A percentile compares a stretch with the other conserved stretches of the same genome.
These are phyloP conservation scores for Calonectria crousiana DNA, from an alignment of 2,329 filamentous ascomycete species.

Conservation along the genomic window DNA sequence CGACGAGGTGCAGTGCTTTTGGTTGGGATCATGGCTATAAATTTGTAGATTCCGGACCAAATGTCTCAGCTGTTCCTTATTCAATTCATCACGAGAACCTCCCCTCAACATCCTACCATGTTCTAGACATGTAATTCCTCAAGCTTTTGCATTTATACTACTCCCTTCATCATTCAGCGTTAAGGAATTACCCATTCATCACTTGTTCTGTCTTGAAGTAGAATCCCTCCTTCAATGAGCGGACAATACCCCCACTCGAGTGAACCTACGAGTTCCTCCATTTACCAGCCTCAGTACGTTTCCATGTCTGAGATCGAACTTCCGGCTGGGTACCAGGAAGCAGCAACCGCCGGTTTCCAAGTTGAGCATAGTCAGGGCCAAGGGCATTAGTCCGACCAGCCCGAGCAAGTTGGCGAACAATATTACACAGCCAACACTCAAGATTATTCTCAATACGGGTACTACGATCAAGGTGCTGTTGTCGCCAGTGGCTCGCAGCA, in stretches of 20 bases:
- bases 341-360: not conserved
- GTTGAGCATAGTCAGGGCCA: not conserved
- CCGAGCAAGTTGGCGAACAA: not conserved
- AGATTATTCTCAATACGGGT: not conserved
- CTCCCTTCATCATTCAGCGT: not conserved
- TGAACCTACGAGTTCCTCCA: not conserved
- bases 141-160: not conserved
- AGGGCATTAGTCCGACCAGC: constrained; percentile 12
- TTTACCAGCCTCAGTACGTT: not conserved
- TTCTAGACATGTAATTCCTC: not conserved
- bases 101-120: too few relatives aligned
- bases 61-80: not conserved
- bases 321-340: not conserved
- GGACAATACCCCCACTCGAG: not conserved
- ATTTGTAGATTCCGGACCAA: not conserved
- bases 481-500: not conserved
- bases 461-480: not conserved
- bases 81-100: not conserved
- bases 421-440: not conserved
- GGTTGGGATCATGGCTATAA: not conserved
- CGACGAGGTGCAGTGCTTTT: not conserved
- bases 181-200: not conserved
- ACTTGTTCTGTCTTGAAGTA: not conserved
- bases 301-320: not conserved
- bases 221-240: not conserved